Evolutionary conservation across 805 yeast genomes (phyloP), one percentile per base, ranked within the genome.

Genomic region (Myxozyma sirexii): DNA sequence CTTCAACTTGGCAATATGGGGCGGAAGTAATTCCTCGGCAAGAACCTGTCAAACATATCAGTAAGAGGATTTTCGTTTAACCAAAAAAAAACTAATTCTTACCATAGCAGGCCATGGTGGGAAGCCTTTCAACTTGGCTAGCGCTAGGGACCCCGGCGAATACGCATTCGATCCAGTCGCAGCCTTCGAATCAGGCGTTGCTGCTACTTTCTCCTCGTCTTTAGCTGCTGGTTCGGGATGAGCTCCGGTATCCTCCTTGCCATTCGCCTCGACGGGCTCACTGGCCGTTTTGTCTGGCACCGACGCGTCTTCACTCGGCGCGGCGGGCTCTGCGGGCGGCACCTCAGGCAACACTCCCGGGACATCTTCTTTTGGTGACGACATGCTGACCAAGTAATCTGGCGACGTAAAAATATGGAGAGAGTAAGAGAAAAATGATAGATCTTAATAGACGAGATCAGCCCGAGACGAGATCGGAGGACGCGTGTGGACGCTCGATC

Each of bases 51-150:
- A 10, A 29, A 7, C n/a, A 39, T 4, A 23, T 35, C 12, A 8
- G 33, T 19, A 3, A 38, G n/a, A 13, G 7, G 45, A 17, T 26
- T 24, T 10, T 35, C 23, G 15, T 19, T 33, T 10, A 21, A 15
- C 8, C 23, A 4, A 35, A 24, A 26, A 23, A n/a, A 19, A 37
- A 21, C 21, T 3, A 24, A 19, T 17, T 4, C 63, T 10, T 54
- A 88, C 84, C 84, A 89, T 85, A 1, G 92, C 91, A 0, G 97
- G 97, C 97, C 97, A 90, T 43, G 92, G 87, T 1, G 96, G 88
- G 70, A 84, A 90, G 7, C 96, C 96, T 69, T 88, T 90, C 49
- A 90, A 84, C 72, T 90, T 90, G 6, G 94, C 94, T 24, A 90
- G 77, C 0, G 90, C 88, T 4, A 83, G 72, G 27, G 78, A 74